Evolutionary conservation across 371 early-diverging fungal genomes (phyloP).

Genomic region (Mortierella sp.): DNA sequence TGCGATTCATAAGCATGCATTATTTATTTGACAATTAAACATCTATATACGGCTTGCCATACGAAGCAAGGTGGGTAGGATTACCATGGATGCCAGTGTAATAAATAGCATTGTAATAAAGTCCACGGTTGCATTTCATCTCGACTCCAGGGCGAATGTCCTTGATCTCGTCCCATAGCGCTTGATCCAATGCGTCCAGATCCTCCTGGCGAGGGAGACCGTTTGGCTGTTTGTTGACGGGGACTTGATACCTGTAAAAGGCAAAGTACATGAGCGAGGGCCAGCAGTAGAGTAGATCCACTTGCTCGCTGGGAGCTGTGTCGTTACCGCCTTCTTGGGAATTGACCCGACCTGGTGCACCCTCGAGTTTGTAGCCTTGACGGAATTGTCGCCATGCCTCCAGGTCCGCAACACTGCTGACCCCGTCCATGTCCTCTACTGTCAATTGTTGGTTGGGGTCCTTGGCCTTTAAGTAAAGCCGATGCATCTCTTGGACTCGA

Average conservation of each 20-base stretch:
- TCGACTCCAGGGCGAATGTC: not conserved
- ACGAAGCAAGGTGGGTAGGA: not conserved
- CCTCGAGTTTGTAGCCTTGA: not conserved
- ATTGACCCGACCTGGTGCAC: not conserved
- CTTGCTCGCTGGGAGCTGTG: not conserved
- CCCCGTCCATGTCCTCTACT: not conserved
- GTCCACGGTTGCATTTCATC: not conserved
- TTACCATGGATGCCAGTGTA: not conserved
- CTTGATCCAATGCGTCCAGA: not conserved
- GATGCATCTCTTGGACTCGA: not conserved
- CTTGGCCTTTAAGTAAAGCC: not conserved
- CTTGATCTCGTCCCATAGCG: conserved; percentile 3
- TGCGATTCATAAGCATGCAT: not conserved
- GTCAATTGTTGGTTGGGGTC: not conserved
- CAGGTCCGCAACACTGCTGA: not conserved
- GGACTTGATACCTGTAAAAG: not conserved
- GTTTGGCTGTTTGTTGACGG: not conserved
- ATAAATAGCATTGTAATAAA: not conserved
- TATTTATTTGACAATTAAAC: not conserved
- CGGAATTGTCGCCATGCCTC: not conserved
- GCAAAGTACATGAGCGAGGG: not conserved
- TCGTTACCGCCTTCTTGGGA: not conserved
- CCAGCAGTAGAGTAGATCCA: not conserved
- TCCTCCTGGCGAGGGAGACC: not conserved
- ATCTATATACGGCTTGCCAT: not conserved